These are phyloP conservation scores for Penicillium pancosmium DNA, from an alignment of 495 filamentous ascomycete genomes.

Conservation along the genomic window DNA sequence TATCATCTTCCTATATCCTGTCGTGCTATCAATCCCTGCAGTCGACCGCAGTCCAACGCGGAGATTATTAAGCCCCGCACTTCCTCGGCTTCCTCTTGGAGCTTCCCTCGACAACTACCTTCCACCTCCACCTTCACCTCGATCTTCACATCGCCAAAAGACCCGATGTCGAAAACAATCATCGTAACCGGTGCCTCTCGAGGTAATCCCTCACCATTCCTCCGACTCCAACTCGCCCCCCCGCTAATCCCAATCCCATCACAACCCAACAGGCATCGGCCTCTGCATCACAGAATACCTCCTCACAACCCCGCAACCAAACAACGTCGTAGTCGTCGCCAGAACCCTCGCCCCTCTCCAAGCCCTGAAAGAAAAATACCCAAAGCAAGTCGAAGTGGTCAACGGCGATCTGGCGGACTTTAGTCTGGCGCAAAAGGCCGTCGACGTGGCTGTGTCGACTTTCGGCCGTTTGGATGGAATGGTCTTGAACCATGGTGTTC, in stretches of 20 bases:
- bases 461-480: slow-evolving; percentile 81
- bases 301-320: slow-evolving; percentile 56
- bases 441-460: slow-evolving; percentile 60
- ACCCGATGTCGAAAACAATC: slow-evolving; percentile 50
- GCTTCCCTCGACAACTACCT: neutral
- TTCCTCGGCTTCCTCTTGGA: neutral
- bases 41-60: neutral
- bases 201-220: slow-evolving; percentile 41
- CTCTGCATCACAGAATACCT: slow-evolving; percentile 75
- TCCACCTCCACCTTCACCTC: neutral
- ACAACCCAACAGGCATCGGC: slow-evolving; percentile 65
- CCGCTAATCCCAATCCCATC: neutral
- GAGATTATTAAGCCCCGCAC: slow-evolving; percentile 7
- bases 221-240: slow-evolving; percentile 4
- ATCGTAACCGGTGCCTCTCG: slow-evolving; percentile 66
- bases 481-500: slow-evolving; percentile 83
- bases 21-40: neutral
- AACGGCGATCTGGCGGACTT: slow-evolving; percentile 74
- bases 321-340: slow-evolving; percentile 77
- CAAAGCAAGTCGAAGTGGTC: slow-evolving; percentile 68
- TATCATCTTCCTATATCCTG: no score
- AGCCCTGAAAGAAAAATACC: slow-evolving; percentile 64
- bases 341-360: slow-evolving; percentile 69
- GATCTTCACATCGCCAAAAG: neutral
- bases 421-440: slow-evolving; percentile 60